Conservation (phyloP, 495 filamentous ascomycete genomes). For the Talaromyces liani region DNA sequence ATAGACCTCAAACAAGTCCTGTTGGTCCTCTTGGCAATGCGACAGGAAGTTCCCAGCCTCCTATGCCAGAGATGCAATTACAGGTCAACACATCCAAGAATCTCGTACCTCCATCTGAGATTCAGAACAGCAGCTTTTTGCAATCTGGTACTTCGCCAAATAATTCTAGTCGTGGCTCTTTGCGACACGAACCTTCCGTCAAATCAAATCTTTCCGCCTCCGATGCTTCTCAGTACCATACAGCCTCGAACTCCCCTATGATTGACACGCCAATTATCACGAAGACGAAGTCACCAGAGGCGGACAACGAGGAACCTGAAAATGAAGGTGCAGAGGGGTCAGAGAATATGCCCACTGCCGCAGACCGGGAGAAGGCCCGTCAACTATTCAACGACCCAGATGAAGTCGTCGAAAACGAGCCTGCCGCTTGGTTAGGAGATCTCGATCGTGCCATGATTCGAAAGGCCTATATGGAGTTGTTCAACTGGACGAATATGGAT, state of each 20-base stretch:
- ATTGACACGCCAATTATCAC: slow-evolving; percentile 20
- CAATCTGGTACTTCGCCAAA: neutral
- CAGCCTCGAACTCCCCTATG: slow-evolving; percentile 34
- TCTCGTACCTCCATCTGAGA: neutral
- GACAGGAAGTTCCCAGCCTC: neutral
- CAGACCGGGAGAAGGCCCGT: slow-evolving; percentile 63
- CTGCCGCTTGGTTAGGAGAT: slow-evolving; percentile 83
- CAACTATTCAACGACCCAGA: slow-evolving; percentile 85
- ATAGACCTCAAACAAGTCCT: slow-evolving; percentile 6
- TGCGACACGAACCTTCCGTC: neutral
- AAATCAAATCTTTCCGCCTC: slow-evolving; percentile 17
- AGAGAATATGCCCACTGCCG: slow-evolving; percentile 38
- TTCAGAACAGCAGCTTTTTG: slow-evolving; percentile 1
- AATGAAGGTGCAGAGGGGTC: slow-evolving; percentile 16
- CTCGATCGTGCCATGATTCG: slow-evolving; percentile 57
- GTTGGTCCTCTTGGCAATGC: neutral
- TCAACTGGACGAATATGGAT: slow-evolving; percentile 76
- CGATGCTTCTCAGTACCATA: slow-evolving; percentile 37
- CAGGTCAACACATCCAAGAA: slow-evolving; percentile 1
- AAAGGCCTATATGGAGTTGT: slow-evolving; percentile 85
- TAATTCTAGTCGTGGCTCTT: slow-evolving; percentile 7
- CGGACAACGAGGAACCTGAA: slow-evolving; percentile 14
- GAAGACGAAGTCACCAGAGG: slow-evolving; percentile 20
- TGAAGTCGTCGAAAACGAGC: slow-evolving; percentile 63
- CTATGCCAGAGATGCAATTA: neutral